Evolutionary conservation across 805 yeast genomes (phyloP).

Genomic region (Wickerhamomyces rabaulensis): DNA sequence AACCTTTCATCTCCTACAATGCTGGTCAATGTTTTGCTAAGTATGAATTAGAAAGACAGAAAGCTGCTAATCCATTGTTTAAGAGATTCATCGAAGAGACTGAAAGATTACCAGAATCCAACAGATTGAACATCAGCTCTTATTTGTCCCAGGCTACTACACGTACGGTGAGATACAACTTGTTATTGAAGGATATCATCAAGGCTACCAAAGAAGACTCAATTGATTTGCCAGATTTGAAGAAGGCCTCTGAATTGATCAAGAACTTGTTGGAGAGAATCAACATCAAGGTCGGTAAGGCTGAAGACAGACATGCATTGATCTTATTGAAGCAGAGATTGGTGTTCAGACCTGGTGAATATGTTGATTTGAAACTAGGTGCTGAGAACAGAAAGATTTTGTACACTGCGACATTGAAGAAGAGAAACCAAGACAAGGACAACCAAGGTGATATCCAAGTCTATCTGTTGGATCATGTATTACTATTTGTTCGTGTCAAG

Average conservation of each 20-base stretch:
- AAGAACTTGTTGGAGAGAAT: slow-evolving; percentile 66
- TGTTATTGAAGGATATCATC: slow-evolving; percentile 73
- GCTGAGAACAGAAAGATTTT: slow-evolving; percentile 77
- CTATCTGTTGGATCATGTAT: slow-evolving; percentile 82
- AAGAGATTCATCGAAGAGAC: slow-evolving; percentile 92
- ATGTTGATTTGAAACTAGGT: slow-evolving; percentile 77
- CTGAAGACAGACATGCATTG: slow-evolving; percentile 86
- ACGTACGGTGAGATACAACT: slow-evolving; percentile 90
- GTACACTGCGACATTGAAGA: slow-evolving; percentile 71
- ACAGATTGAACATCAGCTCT: slow-evolving; percentile 88
- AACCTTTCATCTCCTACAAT: slow-evolving; percentile 89
- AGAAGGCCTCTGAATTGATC: slow-evolving; percentile 69
- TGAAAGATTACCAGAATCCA: slow-evolving; percentile 75
- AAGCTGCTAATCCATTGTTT: slow-evolving; percentile 82
- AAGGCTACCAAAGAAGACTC: slow-evolving; percentile 78
- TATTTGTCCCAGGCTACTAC: slow-evolving; percentile 94
- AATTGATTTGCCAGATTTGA: slow-evolving; percentile 52
- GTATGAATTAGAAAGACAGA: slow-evolving; percentile 91
- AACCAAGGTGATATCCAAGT: slow-evolving; percentile 77
- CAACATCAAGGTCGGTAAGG: slow-evolving; percentile 86
- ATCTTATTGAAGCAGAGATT: slow-evolving; percentile 82
- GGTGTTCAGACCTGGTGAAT: slow-evolving; percentile 75
- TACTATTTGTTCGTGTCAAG: slow-evolving; percentile 81
- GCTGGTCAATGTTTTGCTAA: slow-evolving; percentile 95
- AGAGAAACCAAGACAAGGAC: slow-evolving; percentile 69